Conservation (phyloP, 148 eudicot species). For the Pouteria glomerata region DNA sequence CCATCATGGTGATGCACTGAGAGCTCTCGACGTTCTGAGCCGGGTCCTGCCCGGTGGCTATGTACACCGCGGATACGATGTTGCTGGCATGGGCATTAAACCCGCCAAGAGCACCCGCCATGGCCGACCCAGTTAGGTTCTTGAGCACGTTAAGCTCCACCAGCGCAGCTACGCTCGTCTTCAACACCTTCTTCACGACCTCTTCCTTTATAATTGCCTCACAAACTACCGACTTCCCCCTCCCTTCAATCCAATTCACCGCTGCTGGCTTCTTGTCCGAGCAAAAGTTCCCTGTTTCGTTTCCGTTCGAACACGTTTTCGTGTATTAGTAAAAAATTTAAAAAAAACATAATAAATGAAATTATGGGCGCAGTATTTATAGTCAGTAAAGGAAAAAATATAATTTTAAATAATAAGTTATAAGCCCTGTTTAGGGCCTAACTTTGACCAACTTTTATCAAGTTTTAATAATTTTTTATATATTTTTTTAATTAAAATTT, state of each 20-base stretch:
- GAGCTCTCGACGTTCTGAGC: slow-evolving; percentile 50
- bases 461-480: too few relatives aligned
- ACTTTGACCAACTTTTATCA: too few relatives aligned
- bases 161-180: slow-evolving; percentile 34
- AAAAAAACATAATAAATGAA: too few relatives aligned
- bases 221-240: slow-evolving; percentile 43
- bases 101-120: slow-evolving; percentile 50
- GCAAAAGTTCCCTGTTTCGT: slow-evolving; percentile 37
- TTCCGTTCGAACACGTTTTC: not conserved
- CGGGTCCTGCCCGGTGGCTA: slow-evolving; percentile 50
- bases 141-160: slow-evolving; percentile 56
- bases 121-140: slow-evolving; percentile 43
- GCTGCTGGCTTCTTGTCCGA: slow-evolving; percentile 52
- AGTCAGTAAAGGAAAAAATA: too few relatives aligned
- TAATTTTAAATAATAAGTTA: too few relatives aligned
- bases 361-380: too few relatives aligned
- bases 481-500: too few relatives aligned
- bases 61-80: slow-evolving; percentile 37
- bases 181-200: slow-evolving; percentile 37
- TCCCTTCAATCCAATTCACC: slow-evolving; percentile 47
- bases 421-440: too few relatives aligned
- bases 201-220: slow-evolving; percentile 42
- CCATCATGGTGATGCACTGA: slow-evolving; percentile 51
- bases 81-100: slow-evolving; percentile 48
- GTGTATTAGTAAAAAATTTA: too few relatives aligned